These are phyloP conservation scores for Saturnispora sekii DNA, from an alignment of 805 yeast species.

Conservation along the genomic window DNA sequence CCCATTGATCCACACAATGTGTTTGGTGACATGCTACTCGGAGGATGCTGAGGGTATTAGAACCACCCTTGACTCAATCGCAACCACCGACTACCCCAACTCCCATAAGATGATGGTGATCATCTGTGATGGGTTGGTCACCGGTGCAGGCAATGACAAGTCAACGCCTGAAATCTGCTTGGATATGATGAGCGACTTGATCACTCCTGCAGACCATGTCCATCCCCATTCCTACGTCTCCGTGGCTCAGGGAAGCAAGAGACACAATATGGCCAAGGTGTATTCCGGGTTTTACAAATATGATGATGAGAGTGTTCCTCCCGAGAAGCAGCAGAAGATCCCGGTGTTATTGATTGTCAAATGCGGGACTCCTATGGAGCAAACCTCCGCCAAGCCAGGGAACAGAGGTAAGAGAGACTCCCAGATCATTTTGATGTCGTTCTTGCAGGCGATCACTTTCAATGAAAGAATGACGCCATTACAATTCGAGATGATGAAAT, in stretches of 20 bases:
- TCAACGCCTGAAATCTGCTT: conserved; percentile 87
- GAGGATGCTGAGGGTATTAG: conserved; percentile 84
- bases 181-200: conserved; percentile 76
- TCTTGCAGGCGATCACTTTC: conserved; percentile 76
- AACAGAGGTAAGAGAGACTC: conserved; percentile 96
- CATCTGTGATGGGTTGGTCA: conserved; percentile 88
- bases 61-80: conserved; percentile 81
- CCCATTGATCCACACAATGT: conserved; percentile 66
- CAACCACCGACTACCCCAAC: conserved; percentile 93
- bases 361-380: conserved; percentile 81
- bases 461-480: conserved; percentile 92
- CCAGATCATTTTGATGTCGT: conserved; percentile 83
- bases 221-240: conserved; percentile 84
- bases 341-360: conserved; percentile 75
- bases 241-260: conserved; percentile 85
- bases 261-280: conserved; percentile 97
- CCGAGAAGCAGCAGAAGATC: conserved; percentile 75
- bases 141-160: conserved; percentile 84
- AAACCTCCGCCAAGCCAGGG: conserved; percentile 67
- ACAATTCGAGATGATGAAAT: conserved; percentile 66
- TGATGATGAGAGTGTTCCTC: conserved; percentile 63
- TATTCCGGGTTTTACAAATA: conserved; percentile 91
- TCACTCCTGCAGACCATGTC: conserved; percentile 64
- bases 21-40: conserved; percentile 87
- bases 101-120: conserved; percentile 82